phyloP scores from a whole-genome alignment of 2,329 filamentous ascomycete genomes.

The Microdochium bolleyi region DNA sequence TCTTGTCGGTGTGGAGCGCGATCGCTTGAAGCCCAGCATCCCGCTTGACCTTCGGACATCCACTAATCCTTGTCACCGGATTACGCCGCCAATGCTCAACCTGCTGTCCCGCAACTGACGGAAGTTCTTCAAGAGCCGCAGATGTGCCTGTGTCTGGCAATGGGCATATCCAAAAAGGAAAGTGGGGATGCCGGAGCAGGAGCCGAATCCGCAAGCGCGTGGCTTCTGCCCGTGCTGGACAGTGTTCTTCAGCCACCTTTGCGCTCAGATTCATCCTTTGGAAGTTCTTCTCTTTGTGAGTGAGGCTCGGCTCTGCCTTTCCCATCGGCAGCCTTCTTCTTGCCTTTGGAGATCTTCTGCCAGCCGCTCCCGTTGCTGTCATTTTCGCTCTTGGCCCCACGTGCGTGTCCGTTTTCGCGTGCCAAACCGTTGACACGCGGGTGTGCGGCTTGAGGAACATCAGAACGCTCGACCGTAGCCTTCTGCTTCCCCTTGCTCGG shows the following conservation, averaged over 20 bases:
- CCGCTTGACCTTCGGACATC: too few species aligned
- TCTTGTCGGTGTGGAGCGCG: too few species aligned
- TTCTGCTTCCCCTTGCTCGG: constrained; percentile 12
- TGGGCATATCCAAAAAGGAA: neutral
- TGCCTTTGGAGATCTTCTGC: constrained; percentile 50
- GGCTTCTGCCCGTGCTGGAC: neutral
- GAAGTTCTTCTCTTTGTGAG: constrained; percentile 42
- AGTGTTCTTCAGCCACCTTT: constrained; percentile 46
- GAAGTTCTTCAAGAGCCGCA: too few species aligned
- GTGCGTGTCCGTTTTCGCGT: constrained; percentile 44
- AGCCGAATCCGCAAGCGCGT: neutral
- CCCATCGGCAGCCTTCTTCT: constrained; percentile 40
- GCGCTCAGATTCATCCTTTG: constrained; percentile 51
- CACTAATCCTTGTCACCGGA: too few species aligned
- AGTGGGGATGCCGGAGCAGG: neutral
- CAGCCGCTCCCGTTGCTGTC: constrained; percentile 33
- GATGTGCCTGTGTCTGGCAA: too few species aligned
- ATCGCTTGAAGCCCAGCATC: too few species aligned
- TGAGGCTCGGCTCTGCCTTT: constrained; percentile 36
- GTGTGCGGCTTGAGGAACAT: constrained; percentile 13
- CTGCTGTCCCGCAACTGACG: too few species aligned
- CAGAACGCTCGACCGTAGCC: constrained; percentile 13
- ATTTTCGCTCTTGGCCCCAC: constrained; percentile 46
- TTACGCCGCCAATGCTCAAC: too few species aligned
- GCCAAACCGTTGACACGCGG: constrained; percentile 28